Base-by-base conservation (phyloP, 805 yeast genomes). In the Wickerhamiella alocasiicola region DNA sequence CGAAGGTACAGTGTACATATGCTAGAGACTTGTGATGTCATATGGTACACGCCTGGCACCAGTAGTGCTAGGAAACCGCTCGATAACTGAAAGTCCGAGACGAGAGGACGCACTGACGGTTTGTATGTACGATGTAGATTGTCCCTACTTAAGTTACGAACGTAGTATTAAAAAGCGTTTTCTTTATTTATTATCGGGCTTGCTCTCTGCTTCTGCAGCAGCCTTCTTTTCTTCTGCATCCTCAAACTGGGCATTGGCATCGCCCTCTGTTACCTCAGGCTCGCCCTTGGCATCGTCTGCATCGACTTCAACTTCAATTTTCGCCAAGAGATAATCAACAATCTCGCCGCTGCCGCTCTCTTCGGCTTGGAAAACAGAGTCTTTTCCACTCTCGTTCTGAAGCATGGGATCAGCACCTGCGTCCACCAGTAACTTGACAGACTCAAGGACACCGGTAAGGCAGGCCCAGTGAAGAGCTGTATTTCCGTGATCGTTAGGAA, bases 381-480 rank as follows among this genome's bases (percentile, higher is more conserved):
- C 97, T 55, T 84, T 93, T 20, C 75, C 81, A 37, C 77, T 72
- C 9, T 63, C 54, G 62, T 91, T 91, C 59, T 78, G 80, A 27
- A 72, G 54, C 52, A 81, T 81, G 6, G 94, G 87, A 57, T 88
- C 95, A 1, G 85, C 94, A 50, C 72, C 81, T 43, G 73, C 68
- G 16, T 81, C 88, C 58, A 88, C 77, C 32, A 91, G 63, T 9
- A 72, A 52, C 56, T 79, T 62, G 16, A 83, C 88, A 6, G 78
- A 64, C 2, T 71, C 76, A 43, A 83, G 59, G 52, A 85, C 85
- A 1, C 96, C 97, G 53, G 82, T 85, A 49, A 76, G 71, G 0
- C 94, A 71, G 0, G 97, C 96, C 99, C 99, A 91, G 58, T 91
- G 97, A 48, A 91, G 66, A 1, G 97, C 81, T 0, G 98, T 87